Evolutionary conservation across 179 eudicot species (phyloP).

Genomic region (Actinidia chinensis): DNA sequence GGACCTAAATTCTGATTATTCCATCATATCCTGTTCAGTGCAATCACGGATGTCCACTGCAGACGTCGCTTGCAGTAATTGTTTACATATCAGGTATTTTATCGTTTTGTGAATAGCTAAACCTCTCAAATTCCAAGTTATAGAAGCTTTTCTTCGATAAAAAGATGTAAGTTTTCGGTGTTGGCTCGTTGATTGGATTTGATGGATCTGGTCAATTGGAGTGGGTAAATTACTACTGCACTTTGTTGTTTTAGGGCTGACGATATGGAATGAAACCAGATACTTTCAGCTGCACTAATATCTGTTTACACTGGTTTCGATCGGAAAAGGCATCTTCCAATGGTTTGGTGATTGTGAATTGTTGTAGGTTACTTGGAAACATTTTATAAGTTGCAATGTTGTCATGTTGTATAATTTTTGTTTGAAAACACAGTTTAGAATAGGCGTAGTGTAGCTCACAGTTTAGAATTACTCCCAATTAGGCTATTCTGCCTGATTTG

Average conservation of each 20-base stretch:
- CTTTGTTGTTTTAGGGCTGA: background rate
- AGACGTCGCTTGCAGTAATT: background rate
- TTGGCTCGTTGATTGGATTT: conserved; percentile 3
- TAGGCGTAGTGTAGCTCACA: background rate
- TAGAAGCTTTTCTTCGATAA: no score
- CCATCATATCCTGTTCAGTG: background rate
- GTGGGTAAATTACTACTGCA: no score
- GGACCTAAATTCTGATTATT: background rate
- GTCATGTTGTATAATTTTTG: background rate
- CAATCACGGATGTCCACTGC: background rate
- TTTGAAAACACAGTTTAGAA: no score
- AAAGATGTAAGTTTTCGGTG: no score
- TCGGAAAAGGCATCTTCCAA: background rate
- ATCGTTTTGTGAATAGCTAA: background rate
- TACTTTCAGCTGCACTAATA: no score
- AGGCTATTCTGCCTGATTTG: background rate
- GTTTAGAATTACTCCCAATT: background rate
- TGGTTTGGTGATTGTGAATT: background rate
- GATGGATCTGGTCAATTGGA: conserved; percentile 10
- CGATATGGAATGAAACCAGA: no score
- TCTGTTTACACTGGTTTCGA: background rate
- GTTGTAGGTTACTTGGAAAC: background rate
- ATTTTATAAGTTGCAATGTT: background rate
- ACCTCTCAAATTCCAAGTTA: background rate
- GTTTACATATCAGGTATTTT: background rate